Conservation (phyloP, 208 protist species). For the Leishmania mexicana region DNA sequence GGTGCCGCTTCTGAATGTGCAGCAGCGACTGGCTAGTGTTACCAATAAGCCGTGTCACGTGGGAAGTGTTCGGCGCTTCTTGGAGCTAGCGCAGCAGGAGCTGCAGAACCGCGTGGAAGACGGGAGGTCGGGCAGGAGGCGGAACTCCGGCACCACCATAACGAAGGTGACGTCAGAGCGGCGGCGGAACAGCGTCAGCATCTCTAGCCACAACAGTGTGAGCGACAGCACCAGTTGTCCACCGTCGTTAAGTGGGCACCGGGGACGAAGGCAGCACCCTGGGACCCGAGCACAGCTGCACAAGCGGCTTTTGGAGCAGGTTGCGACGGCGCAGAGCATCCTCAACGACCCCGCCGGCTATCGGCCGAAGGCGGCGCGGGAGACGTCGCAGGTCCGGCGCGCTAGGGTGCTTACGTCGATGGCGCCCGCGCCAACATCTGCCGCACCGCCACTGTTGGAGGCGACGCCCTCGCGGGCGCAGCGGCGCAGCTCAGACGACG, state of each 20-base stretch:
- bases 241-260: slow-evolving; percentile 2
- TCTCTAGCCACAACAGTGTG: slow-evolving; percentile 7
- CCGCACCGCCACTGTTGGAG: background rate
- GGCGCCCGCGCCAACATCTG: background rate
- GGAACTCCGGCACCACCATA: background rate
- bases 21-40: slow-evolving; percentile 48
- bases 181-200: background rate
- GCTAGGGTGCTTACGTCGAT: background rate
- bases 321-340: slow-evolving; percentile 27
- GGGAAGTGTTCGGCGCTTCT: slow-evolving; percentile 49
- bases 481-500: background rate
- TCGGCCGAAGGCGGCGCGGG: slow-evolving; percentile 7
- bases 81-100: slow-evolving; percentile 50
- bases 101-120: slow-evolving; percentile 18
- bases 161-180: background rate
- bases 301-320: slow-evolving; percentile 26
- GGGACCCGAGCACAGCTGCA: slow-evolving; percentile 9
- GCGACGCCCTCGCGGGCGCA: background rate
- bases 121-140: background rate
- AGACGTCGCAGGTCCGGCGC: background rate
- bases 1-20: slow-evolving; percentile 55
- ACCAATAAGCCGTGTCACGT: slow-evolving; percentile 47
- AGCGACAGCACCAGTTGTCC: background rate
- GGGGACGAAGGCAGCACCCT: slow-evolving; percentile 9
- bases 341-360: slow-evolving; percentile 18